phyloP scores from a whole-genome alignment of 2,329 filamentous ascomycete genomes.

The Ophiostoma triangulosporum region DNA sequence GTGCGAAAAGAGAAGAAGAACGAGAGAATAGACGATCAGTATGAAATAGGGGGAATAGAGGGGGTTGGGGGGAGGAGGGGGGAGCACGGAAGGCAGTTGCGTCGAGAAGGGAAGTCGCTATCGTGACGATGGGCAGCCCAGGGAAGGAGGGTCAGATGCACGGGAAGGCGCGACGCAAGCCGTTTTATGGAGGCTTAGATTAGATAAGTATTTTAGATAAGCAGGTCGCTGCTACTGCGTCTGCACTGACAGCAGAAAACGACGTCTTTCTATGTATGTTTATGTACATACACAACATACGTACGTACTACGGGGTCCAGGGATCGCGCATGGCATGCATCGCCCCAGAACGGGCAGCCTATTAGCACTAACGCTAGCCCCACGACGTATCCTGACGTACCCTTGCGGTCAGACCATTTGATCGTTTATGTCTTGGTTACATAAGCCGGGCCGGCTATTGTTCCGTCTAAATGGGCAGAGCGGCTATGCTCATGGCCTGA shows the following conservation, averaged over 20 bases:
- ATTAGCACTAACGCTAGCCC: conserved; percentile 3
- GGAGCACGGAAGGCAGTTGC: not conserved
- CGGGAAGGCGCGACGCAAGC: not conserved
- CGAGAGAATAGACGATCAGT: not conserved
- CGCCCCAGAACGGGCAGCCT: conserved; percentile 1
- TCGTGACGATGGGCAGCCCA: not conserved
- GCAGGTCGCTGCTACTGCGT: too few species aligned
- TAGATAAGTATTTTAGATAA: too few species aligned
- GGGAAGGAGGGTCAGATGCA: not conserved
- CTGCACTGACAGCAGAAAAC: too few species aligned
- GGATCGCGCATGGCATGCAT: not conserved
- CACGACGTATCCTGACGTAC: not conserved
- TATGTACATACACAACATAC: too few species aligned
- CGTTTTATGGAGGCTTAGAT: not conserved
- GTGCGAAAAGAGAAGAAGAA: not conserved
- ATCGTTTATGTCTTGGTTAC: not conserved
- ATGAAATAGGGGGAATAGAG: not conserved
- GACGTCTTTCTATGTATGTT: too few species aligned
- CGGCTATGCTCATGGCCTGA: conserved; percentile 11
- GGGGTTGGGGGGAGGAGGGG: not conserved
- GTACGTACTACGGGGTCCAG: too few species aligned
- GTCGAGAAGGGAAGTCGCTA: not conserved
- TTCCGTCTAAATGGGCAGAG: conserved; percentile 1
- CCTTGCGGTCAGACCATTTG: not conserved
- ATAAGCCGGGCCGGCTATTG: not conserved